Evolutionary conservation across 768 basidiomycete genomes (phyloP).

Genomic region (Cystobasidium ongulense): DNA sequence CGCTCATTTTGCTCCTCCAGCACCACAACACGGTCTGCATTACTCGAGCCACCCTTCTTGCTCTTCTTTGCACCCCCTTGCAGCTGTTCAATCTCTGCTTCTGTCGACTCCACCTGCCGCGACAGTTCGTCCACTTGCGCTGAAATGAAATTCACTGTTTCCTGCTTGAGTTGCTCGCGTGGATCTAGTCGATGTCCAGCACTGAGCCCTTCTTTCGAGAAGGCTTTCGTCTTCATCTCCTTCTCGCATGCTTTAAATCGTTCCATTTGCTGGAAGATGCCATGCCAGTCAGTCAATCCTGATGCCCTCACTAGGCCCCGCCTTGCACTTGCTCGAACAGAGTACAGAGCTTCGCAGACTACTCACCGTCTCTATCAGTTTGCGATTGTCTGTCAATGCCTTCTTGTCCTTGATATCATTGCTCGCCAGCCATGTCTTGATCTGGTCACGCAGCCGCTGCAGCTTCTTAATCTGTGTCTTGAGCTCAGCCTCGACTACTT

Average conservation of each 20-base stretch:
- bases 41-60: constrained; percentile 55
- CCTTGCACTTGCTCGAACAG: neutral
- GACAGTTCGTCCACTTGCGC: constrained; percentile 80
- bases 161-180: constrained; percentile 90
- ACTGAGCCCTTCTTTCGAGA: constrained; percentile 95
- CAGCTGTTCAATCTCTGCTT: constrained; percentile 84
- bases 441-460: constrained; percentile 72
- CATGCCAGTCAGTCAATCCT: neutral
- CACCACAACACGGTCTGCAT: constrained; percentile 61
- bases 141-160: constrained; percentile 73
- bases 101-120: constrained; percentile 84
- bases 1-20: constrained; percentile 85
- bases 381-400: constrained; percentile 79
- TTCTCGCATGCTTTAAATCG: constrained; percentile 99
- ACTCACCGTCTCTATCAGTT: constrained; percentile 85
- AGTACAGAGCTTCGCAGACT: neutral
- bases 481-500: constrained; percentile 62
- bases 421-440: constrained; percentile 91
- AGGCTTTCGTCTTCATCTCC: constrained; percentile 99
- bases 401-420: constrained; percentile 99
- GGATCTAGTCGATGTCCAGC: constrained; percentile 91
- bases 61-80: constrained; percentile 71
- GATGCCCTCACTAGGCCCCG: neutral
- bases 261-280: constrained; percentile 85
- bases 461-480: constrained; percentile 98